Conservation (phyloP, 306 rosid species). For the Dryas drummondii region DNA sequence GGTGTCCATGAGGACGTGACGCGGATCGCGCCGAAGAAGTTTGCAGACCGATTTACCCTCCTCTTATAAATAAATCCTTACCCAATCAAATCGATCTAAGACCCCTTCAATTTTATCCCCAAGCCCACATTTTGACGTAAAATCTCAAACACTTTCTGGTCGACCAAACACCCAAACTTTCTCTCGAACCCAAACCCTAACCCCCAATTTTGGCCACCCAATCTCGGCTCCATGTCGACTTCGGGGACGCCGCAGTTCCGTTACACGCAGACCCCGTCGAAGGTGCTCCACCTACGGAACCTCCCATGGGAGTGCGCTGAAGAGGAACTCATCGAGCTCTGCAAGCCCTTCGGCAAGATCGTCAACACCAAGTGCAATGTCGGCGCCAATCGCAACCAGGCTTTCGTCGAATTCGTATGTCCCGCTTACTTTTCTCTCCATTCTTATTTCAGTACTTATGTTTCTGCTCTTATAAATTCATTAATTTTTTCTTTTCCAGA, state of each 20-base stretch:
- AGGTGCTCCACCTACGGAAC: slow-evolving; percentile 89
- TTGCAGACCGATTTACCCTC: not conserved
- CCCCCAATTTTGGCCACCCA: not conserved
- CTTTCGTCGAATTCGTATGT: slow-evolving; percentile 82
- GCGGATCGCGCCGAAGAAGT: too few species aligned
- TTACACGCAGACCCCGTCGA: slow-evolving; percentile 90
- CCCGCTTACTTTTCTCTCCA: not conserved
- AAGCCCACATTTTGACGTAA: slow-evolving; percentile 15
- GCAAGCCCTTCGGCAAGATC: slow-evolving; percentile 89
- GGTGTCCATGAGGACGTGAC: too few species aligned
- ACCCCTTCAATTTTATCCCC: not conserved
- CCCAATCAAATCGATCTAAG: not conserved
- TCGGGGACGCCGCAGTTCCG: slow-evolving; percentile 80
- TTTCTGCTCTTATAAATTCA: not conserved
- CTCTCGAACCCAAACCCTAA: slow-evolving; percentile 26
- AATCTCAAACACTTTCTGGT: slow-evolving; percentile 25
- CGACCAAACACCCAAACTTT: slow-evolving; percentile 27
- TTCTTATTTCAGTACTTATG: not conserved
- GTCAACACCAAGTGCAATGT: slow-evolving; percentile 95
- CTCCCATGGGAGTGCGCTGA: slow-evolving; percentile 93
- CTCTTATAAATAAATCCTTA: not conserved
- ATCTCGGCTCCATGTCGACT: slow-evolving; percentile 50
- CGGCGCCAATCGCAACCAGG: slow-evolving; percentile 94
- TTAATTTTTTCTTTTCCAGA: not conserved
- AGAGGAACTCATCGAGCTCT: slow-evolving; percentile 79